Conservation (phyloP, 1,284 basidiomycete species). For the Pulveroboletus sp. region DNA sequence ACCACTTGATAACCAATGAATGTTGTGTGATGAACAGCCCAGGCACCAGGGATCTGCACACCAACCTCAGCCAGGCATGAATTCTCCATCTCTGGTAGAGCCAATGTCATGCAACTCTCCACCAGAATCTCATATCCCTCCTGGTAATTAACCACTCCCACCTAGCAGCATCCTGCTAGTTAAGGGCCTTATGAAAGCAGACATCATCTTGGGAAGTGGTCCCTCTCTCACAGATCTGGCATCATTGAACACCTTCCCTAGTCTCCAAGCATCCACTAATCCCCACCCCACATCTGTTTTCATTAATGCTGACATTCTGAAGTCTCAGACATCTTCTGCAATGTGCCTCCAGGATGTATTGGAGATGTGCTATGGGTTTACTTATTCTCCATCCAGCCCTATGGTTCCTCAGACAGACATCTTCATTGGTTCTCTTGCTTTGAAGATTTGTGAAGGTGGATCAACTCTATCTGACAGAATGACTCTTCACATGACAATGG, state of each 20-base stretch:
- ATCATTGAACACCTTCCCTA: neutral
- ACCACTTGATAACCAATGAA: no score
- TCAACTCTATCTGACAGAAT: neutral
- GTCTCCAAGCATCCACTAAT: neutral
- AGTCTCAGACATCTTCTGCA: neutral
- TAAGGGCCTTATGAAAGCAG: no score
- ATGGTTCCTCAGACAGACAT: neutral
- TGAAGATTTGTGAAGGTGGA: neutral
- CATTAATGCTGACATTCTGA: neutral
- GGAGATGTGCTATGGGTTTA: neutral
- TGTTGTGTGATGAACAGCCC: no score
- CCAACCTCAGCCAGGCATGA: no score
- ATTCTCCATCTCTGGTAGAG: no score
- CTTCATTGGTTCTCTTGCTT: neutral
- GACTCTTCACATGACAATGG: neutral
- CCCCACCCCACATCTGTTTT: neutral
- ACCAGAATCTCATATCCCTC: no score
- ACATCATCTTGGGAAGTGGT: no score
- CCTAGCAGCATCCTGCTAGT: no score
- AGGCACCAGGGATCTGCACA: no score
- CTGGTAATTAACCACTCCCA: no score
- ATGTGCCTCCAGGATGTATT: neutral
- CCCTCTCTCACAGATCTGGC: no score
- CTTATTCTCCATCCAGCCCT: neutral
- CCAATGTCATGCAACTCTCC: no score